phyloP scores from a whole-genome alignment of 345 rosid genomes.

The Citrus trifoliata region DNA sequence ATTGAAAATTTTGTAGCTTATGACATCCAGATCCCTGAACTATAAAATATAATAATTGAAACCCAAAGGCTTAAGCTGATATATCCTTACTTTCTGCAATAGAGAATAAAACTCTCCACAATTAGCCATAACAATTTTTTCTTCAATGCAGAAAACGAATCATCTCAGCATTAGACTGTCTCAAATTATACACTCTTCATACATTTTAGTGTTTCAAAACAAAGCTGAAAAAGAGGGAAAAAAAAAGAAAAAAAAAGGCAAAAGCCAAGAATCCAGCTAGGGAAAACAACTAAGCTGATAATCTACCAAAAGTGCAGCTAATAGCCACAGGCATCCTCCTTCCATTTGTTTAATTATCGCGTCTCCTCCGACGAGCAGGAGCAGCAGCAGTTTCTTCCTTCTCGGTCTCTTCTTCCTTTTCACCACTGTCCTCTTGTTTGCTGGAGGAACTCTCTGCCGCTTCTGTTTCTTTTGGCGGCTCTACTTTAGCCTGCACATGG shows the following conservation, averaged over 20 bases:
- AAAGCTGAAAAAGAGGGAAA: background rate
- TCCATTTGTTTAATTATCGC: constrained; percentile 36
- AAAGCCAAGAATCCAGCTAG: constrained; percentile 22
- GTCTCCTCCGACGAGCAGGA: constrained; percentile 61
- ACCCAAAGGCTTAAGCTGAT: background rate
- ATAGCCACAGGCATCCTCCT: background rate
- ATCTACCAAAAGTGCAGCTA: constrained; percentile 27
- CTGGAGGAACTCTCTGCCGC: constrained; percentile 42
- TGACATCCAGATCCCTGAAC: no score
- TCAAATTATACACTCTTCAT: constrained; percentile 33
- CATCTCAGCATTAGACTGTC: constrained; percentile 15
- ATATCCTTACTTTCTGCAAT: background rate
- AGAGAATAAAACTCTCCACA: background rate
- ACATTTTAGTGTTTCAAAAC: constrained; percentile 13
- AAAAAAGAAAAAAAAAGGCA: background rate
- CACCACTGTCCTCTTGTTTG: constrained; percentile 38
- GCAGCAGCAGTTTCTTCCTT: constrained; percentile 33
- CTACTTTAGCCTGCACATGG: constrained; percentile 33
- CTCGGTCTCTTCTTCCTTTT: constrained; percentile 40
- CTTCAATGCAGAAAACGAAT: background rate
- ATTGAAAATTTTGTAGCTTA: no score
- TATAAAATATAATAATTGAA: background rate
- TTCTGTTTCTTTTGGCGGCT: constrained; percentile 35
- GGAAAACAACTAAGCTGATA: constrained; percentile 17
- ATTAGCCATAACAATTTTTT: background rate